Conservation (phyloP, 1,139 yeast genomes). For the Kodamaea arcana region DNA sequence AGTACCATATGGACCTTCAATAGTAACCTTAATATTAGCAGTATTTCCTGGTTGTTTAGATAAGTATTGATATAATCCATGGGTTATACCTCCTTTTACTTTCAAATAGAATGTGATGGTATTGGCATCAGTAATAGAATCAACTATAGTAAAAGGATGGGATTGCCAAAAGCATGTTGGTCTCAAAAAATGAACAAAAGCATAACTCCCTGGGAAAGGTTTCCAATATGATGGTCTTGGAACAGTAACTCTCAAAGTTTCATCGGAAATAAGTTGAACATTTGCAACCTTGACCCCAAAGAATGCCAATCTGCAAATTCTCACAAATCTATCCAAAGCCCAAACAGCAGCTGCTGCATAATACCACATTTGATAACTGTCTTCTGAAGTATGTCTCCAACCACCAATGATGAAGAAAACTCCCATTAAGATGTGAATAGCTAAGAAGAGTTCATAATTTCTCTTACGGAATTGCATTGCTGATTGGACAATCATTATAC, state of each 20-base stretch:
- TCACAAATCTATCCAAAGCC: slow-evolving; percentile 54
- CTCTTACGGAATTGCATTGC: slow-evolving; percentile 48
- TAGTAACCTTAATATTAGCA: slow-evolving; percentile 28
- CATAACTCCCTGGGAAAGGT: slow-evolving; percentile 38
- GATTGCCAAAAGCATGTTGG: slow-evolving; percentile 52
- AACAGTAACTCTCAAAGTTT: slow-evolving; percentile 38
- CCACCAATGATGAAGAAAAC: slow-evolving; percentile 52
- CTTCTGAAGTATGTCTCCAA: slow-evolving; percentile 52
- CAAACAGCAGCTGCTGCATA: slow-evolving; percentile 59
- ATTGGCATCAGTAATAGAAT: slow-evolving; percentile 25
- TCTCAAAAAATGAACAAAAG: slow-evolving; percentile 36
- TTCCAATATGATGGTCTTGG: slow-evolving; percentile 35
- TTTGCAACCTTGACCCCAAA: slow-evolving; percentile 52
- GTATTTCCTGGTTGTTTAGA: slow-evolving; percentile 42
- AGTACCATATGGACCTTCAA: slow-evolving; percentile 45
- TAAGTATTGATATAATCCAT: slow-evolving; percentile 35
- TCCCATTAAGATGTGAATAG: slow-evolving; percentile 56
- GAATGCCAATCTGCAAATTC: slow-evolving; percentile 44
- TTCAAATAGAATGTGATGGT: slow-evolving; percentile 31
- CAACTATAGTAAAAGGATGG: slow-evolving; percentile 53
- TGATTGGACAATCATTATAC: slow-evolving; percentile 45
- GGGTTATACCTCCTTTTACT: slow-evolving; percentile 39
- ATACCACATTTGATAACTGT: slow-evolving; percentile 44
- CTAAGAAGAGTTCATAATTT: slow-evolving; percentile 62
- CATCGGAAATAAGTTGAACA: slow-evolving; percentile 45